Evolutionary conservation across 352 stramenopile species (phyloP), one percentile per base, ranked within the genome.

Genomic region (Pilasporangium apinafurcum): DNA sequence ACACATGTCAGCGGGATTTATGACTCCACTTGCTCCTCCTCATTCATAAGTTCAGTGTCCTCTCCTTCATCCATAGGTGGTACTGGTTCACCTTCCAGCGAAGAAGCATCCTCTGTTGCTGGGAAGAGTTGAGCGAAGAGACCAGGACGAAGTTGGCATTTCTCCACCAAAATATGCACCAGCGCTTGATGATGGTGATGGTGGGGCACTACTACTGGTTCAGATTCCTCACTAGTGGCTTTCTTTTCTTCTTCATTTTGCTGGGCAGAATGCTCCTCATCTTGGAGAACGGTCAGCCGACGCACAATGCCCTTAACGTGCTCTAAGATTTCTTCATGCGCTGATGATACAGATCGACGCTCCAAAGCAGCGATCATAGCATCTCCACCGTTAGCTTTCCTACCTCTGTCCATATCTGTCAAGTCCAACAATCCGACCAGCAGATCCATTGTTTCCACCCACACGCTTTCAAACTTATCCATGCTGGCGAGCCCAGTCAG

Each of bases 321-420:
- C 43, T 85, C 73, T 2, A 86, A 53, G 40, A 89, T 86, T 42
- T 89, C 77, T 33, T 89, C 77, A 28, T 89, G 77, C 0, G 67
- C 65, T 13, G 66, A 79, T 25, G 83, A 45, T 9, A 83, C 65
- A 22, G 65, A 81, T 40, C 76, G 68, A 12, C 76, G 68, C 24
- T 89, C 76, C 10, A 89, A 40, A n/a, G 73, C 71, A 3, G 62
- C 68, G 24, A 83, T 60, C 28, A 57, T 65, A 9, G 50, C 31
- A 28, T 65, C 48, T 40, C 59, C 45, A 26, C 62, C 40, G 12
- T 29, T 39, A 8, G 51, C 30, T 4, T 43, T 42, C 12, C 45
- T 34, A 33, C 56, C 42, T 4, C 41, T 62, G 17, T 67, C 53
- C 28, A 79, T 53, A 3, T 44, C 57, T 16, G 76, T 89, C 28